phyloP scores from a whole-genome alignment of 257 asterid species.

The Verbascum thapsus region DNA sequence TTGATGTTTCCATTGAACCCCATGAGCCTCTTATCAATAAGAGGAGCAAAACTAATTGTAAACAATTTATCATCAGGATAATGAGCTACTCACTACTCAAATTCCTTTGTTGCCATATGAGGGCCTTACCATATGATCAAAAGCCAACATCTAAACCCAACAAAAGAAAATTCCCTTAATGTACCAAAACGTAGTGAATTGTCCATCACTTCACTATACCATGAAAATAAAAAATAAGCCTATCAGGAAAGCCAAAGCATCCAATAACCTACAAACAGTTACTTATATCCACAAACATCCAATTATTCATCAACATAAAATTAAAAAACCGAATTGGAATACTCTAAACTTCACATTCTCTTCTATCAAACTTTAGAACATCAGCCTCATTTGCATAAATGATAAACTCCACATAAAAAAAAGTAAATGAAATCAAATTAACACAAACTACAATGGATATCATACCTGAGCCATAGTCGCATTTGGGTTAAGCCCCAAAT shows the following conservation, averaged over 20 bases:
- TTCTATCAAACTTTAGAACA: neutral
- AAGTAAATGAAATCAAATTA: no score
- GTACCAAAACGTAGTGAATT: neutral
- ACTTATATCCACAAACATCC: constrained; percentile 11
- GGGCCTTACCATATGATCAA: neutral
- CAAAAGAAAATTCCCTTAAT: neutral
- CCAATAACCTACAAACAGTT: no score
- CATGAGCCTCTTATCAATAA: neutral
- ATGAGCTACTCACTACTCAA: constrained; percentile 6
- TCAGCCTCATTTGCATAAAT: neutral
- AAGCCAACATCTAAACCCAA: neutral
- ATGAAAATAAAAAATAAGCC: neutral
- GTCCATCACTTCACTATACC: neutral
- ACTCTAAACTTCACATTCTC: neutral
- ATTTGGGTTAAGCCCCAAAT: constrained; percentile 85
- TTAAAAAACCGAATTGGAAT: neutral
- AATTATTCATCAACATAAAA: neutral
- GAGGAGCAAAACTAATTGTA: neutral
- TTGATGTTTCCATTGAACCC: neutral
- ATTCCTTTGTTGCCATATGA: constrained; percentile 4
- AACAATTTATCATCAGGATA: neutral
- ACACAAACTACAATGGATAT: constrained; percentile 9
- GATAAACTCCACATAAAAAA: neutral
- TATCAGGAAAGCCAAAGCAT: neutral
- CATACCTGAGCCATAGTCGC: constrained; percentile 64